Conservation (phyloP, 1,139 yeast genomes). For the Saccharomyces hybrid region DNA sequence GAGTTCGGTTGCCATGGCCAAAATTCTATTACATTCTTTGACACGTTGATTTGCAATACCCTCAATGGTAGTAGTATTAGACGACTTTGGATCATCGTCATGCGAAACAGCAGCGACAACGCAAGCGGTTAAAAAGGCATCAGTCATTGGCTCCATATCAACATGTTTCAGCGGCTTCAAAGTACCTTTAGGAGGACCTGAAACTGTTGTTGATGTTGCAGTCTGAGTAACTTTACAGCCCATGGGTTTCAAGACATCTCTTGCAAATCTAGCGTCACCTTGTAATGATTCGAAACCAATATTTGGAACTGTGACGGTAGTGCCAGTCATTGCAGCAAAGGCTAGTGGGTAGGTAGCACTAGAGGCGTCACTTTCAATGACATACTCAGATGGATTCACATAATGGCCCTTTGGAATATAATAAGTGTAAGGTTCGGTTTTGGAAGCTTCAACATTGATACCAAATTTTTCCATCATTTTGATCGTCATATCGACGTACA, state of each 20-base stretch:
- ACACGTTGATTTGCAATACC: conserved; percentile 98
- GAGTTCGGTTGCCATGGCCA: conserved; percentile 85
- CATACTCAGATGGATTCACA: conserved; percentile 72
- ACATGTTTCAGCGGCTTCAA: conserved; percentile 65
- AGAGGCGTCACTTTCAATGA: conserved; percentile 96
- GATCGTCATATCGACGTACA: conserved; percentile 95
- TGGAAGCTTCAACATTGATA: conserved; percentile 61
- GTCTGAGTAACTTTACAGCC: conserved; percentile 87
- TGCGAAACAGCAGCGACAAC: conserved; percentile 89
- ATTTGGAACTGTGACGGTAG: conserved; percentile 87
- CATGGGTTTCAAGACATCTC: conserved; percentile 88
- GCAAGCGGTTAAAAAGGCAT: conserved; percentile 92
- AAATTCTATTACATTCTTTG: conserved; percentile 92
- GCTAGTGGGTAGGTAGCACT: conserved; percentile 98
- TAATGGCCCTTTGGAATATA: conserved; percentile 82
- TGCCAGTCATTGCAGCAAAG: conserved; percentile 95
- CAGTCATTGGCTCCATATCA: conserved; percentile 99
- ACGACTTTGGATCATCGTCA: conserved; percentile 20
- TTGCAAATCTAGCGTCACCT: conserved; percentile 96
- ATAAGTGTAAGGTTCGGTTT: conserved; percentile 71
- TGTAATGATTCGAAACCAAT: conserved; percentile 88
- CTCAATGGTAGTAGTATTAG: conserved; percentile 63
- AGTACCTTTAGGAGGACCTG: conserved; percentile 70
- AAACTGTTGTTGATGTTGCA: conserved; percentile 77
- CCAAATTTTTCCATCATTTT: conserved; percentile 93